A percentile compares a stretch with the other conserved stretches of the same genome.
Evolutionary conservation across 768 basidiomycete genomes (phyloP).

Genomic region (Coprinopsis sp.): DNA sequence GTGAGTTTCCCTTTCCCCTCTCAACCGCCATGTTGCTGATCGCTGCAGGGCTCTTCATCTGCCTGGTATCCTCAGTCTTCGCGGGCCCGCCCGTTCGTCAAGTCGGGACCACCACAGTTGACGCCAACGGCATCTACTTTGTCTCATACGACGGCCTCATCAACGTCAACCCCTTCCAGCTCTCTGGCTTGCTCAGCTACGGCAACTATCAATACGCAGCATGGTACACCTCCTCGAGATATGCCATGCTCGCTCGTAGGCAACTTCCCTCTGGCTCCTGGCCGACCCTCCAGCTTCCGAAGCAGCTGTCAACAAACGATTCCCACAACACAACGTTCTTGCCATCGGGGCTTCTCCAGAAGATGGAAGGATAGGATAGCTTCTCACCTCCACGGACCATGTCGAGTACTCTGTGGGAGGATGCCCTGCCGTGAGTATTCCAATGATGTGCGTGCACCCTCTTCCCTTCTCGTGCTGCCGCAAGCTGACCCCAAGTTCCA

Average conservation of each 20-base stretch:
- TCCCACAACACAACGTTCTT: constrained; percentile 45
- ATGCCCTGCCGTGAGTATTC: too few species aligned
- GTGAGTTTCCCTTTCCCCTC: too few species aligned
- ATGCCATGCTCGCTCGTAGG: constrained; percentile 35
- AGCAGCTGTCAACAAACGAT: constrained; percentile 36
- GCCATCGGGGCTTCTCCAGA: constrained; percentile 39
- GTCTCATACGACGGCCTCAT: constrained; percentile 44
- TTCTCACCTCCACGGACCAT: too few species aligned
- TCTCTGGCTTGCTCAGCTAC: constrained; percentile 36
- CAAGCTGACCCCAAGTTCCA: too few species aligned
- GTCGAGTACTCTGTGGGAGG: too few species aligned
- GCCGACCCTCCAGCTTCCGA: constrained; percentile 38
- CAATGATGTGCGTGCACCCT: too few species aligned
- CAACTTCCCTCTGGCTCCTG: constrained; percentile 37
- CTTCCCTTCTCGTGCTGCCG: too few species aligned
- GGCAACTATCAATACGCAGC: constrained; percentile 38
- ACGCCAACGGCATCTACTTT: constrained; percentile 39
- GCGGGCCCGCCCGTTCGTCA: constrained; percentile 40
- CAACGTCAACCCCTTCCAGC: constrained; percentile 44
- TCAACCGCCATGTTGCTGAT: too few species aligned
- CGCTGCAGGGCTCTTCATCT: too few species aligned
- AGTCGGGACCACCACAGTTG: constrained; percentile 33
- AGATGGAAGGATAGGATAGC: constrained; percentile 43
- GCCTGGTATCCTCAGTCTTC: not conserved
- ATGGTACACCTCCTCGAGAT: constrained; percentile 41